phyloP scores from a whole-genome alignment of 2,329 filamentous ascomycete species.

The Ophiosphaerella herpotricha region DNA sequence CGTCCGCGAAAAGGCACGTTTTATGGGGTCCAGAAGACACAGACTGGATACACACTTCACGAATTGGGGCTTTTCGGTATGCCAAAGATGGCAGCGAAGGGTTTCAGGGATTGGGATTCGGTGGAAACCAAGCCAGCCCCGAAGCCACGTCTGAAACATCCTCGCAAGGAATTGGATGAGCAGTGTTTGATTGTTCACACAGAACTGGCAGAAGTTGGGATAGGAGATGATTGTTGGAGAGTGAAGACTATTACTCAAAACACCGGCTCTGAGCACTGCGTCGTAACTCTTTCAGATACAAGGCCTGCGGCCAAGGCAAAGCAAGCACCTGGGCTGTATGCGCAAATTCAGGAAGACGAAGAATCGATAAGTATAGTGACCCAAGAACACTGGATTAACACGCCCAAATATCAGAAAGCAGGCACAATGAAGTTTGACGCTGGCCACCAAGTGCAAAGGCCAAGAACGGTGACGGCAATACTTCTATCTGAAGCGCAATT shows the following conservation, averaged over 20 bases:
- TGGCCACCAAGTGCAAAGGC: background rate
- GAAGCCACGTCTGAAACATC: background rate
- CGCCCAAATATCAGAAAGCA: background rate
- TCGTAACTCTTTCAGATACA: background rate
- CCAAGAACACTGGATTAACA: background rate
- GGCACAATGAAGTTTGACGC: background rate
- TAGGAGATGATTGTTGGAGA: background rate
- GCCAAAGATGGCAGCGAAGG: background rate
- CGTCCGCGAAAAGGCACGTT: background rate
- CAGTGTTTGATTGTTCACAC: too few species aligned
- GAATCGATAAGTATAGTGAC: background rate
- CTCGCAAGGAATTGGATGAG: too few species aligned
- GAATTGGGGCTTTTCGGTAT: background rate
- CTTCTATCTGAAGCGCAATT: slow-evolving; percentile 8
- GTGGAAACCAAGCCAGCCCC: background rate
- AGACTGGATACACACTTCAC: background rate
- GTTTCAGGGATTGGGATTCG: slow-evolving; percentile 1
- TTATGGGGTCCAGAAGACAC: background rate
- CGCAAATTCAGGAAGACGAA: background rate
- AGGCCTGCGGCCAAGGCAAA: background rate
- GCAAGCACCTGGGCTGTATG: background rate
- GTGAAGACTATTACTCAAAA: background rate
- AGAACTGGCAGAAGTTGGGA: background rate
- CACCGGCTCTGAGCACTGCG: background rate
- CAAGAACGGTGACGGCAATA: background rate